These are phyloP conservation scores for Lactarius evosmus DNA, from an alignment of 768 basidiomycete species.

Conservation along the genomic window DNA sequence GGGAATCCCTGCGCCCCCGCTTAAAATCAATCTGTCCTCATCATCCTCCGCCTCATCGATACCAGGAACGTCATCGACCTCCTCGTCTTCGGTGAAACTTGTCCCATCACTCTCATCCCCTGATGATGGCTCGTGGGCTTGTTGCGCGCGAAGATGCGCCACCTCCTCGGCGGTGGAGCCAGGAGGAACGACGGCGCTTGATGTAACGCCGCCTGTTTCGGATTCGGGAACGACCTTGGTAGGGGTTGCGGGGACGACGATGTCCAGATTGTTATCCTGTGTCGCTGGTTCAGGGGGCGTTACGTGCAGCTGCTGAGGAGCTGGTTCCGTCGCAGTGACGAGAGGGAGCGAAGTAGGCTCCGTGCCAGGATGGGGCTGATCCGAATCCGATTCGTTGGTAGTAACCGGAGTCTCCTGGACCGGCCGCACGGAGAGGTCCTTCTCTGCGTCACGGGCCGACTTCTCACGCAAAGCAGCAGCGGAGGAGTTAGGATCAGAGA, in stretches of 20 bases:
- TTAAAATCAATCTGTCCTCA: slow-evolving; percentile 83
- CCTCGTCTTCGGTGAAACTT: slow-evolving; percentile 66
- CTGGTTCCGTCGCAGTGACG: slow-evolving; percentile 10
- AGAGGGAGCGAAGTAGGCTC: slow-evolving; percentile 12
- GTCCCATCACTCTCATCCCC: slow-evolving; percentile 58
- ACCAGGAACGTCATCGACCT: slow-evolving; percentile 50
- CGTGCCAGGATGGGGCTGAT: slow-evolving; percentile 15
- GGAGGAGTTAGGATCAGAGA: slow-evolving; percentile 27
- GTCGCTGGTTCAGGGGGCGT: slow-evolving; percentile 29
- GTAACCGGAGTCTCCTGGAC: slow-evolving; percentile 30
- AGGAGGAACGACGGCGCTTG: slow-evolving; percentile 89
- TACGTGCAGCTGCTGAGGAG: slow-evolving; percentile 31
- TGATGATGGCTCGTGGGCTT: slow-evolving; percentile 43
- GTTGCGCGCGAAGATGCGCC: slow-evolving; percentile 30
- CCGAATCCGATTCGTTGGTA: slow-evolving; percentile 27
- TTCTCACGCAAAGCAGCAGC: slow-evolving; percentile 33
- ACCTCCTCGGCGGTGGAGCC: slow-evolving; percentile 62
- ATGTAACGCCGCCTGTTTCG: slow-evolving; percentile 85
- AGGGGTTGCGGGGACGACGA: slow-evolving; percentile 49
- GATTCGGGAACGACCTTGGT: slow-evolving; percentile 53
- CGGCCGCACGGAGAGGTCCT: slow-evolving; percentile 24
- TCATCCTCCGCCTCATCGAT: slow-evolving; percentile 77
- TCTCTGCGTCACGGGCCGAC: slow-evolving; percentile 30
- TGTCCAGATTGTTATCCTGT: slow-evolving; percentile 35
- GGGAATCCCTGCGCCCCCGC: slow-evolving; percentile 93